phyloP scores from a whole-genome alignment of 257 asterid species.

The Haberlea rhodopensis region DNA sequence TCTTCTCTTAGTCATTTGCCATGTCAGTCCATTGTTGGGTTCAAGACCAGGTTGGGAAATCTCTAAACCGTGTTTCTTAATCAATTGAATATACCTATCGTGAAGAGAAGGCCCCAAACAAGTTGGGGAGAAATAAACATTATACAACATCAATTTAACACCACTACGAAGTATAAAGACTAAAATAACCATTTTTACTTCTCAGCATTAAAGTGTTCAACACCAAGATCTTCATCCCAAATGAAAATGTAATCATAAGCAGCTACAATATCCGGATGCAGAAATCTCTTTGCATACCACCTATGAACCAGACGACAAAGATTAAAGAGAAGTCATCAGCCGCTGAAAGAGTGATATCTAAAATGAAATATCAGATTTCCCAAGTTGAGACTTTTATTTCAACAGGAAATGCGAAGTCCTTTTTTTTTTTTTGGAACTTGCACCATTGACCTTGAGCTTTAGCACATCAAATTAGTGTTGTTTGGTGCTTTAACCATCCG shows the following conservation, averaged over 20 bases:
- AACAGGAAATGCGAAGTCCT: conserved; percentile 8
- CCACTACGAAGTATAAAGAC: conserved; percentile 11
- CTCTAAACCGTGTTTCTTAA: conserved; percentile 85
- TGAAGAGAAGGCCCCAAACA: conserved; percentile 16
- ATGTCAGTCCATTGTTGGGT: conserved; percentile 96
- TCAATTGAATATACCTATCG: conserved; percentile 80
- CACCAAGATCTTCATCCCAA: conserved; percentile 99
- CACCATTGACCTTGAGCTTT: too few species aligned
- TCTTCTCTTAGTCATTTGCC: conserved; percentile 99
- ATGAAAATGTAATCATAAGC: conserved; percentile 94
- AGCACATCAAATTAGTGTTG: neutral
- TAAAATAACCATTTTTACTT: conserved; percentile 39
- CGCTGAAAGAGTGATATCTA: conserved; percentile 8
- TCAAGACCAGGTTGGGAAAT: conserved; percentile 99
- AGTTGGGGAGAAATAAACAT: conserved; percentile 23
- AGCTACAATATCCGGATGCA: conserved; percentile 94
- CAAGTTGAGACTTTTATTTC: neutral
- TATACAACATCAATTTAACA: conserved; percentile 18
- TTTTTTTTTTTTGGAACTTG: too few species aligned
- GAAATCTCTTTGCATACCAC: conserved; percentile 99
- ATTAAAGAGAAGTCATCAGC: conserved; percentile 15
- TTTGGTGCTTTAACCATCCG: conserved; percentile 4
- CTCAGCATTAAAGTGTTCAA: conserved; percentile 87
- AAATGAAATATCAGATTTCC: conserved; percentile 4
- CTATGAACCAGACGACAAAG: conserved; percentile 41